phyloP scores from a whole-genome alignment of 306 rosid genomes.

The Sicyos baderoa region DNA sequence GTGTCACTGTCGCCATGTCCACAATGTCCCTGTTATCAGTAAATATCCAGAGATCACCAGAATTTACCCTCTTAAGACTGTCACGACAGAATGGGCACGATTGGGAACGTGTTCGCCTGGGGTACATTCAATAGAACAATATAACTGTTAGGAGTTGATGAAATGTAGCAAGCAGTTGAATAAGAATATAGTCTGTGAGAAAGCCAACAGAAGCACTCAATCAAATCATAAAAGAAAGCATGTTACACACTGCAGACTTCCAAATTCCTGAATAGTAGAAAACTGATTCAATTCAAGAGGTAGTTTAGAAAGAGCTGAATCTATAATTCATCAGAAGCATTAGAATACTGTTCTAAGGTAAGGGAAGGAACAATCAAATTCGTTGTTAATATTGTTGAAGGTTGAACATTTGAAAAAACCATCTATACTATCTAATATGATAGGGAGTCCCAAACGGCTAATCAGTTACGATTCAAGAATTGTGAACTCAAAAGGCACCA shows the following conservation, averaged over 20 bases:
- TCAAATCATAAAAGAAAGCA: neutral
- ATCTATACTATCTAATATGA: too few species aligned
- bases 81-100: constrained; percentile 96
- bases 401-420: too few species aligned
- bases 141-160: neutral
- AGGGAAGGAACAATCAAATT: neutral
- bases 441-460: too few species aligned
- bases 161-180: neutral
- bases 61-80: constrained; percentile 81
- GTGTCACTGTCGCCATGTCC: constrained; percentile 66
- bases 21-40: constrained; percentile 61
- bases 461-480: too few species aligned
- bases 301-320: neutral
- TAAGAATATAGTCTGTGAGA: neutral
- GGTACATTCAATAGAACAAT: constrained; percentile 15
- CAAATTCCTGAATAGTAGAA: neutral
- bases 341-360: neutral
- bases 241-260: neutral
- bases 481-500: too few species aligned
- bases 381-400: neutral
- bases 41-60: constrained; percentile 85
- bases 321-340: neutral
- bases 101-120: constrained; percentile 83
- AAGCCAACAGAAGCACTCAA: neutral
- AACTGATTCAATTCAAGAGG: neutral